phyloP scores from a whole-genome alignment of 305 asterid genomes.

The Fraxinus floribunda region DNA sequence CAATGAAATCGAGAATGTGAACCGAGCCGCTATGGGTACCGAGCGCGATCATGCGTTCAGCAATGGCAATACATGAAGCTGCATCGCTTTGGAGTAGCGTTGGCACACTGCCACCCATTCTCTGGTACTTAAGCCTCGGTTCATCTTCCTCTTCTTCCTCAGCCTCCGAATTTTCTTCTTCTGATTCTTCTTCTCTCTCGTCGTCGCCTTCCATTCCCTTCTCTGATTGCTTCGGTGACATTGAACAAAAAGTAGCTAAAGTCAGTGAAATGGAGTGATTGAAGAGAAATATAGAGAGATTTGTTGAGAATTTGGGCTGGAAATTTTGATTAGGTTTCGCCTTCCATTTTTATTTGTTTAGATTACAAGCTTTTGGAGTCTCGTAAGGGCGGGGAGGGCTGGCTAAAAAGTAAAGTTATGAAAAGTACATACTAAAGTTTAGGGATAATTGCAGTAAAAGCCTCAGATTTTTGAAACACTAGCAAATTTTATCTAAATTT shows the following conservation, averaged over 20 bases:
- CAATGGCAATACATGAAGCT: constrained; percentile 80
- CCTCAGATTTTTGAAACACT: too few species aligned
- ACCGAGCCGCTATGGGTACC: constrained; percentile 82
- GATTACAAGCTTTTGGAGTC: constrained; percentile 14
- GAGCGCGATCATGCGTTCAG: constrained; percentile 96
- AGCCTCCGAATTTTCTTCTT: constrained; percentile 61
- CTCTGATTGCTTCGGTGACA: constrained; percentile 75
- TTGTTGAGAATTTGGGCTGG: background rate
- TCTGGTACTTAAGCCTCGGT: constrained; percentile 91
- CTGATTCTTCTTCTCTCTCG: constrained; percentile 72
- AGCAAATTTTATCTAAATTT: too few species aligned
- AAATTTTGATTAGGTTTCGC: constrained; percentile 9
- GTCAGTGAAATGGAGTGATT: background rate
- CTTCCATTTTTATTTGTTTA: background rate
- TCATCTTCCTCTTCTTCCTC: constrained; percentile 76
- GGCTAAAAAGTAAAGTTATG: too few species aligned
- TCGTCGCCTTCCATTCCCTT: constrained; percentile 94
- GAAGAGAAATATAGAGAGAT: background rate
- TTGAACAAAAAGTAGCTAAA: constrained; percentile 17
- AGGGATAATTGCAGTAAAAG: background rate
- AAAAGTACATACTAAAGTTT: background rate
- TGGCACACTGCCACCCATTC: constrained; percentile 96
- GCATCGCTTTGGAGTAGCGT: constrained; percentile 75
- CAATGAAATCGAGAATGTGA: constrained; percentile 93
- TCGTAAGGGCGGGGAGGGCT: background rate